Conservation (phyloP, 306 rosid species). For the Prunus campanulata region DNA sequence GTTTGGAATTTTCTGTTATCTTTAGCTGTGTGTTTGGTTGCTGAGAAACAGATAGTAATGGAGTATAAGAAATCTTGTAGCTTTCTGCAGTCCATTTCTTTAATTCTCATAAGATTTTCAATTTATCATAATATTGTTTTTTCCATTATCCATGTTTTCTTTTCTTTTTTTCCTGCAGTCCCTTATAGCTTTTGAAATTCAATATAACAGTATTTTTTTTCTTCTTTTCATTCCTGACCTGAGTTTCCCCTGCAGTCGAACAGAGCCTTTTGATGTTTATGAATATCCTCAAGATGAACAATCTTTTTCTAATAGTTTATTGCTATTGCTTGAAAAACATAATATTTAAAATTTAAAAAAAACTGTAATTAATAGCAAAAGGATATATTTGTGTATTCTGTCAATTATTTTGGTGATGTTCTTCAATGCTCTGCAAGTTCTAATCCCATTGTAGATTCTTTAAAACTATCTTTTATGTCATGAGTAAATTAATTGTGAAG, state of each 20-base stretch:
- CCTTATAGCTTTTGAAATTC: conserved; percentile 28
- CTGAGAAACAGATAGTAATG: conserved; percentile 1
- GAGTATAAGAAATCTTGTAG: background rate
- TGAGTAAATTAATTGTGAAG: conserved; percentile 13
- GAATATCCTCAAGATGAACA: background rate
- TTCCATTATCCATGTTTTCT: too few relatives aligned
- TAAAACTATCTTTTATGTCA: conserved; percentile 16
- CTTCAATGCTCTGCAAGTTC: conserved; percentile 33
- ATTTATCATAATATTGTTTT: background rate
- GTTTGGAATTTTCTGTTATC: conserved; percentile 7
- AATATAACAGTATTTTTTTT: conserved; percentile 28
- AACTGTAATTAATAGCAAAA: conserved; percentile 8
- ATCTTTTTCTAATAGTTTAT: background rate
- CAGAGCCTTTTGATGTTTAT: background rate
- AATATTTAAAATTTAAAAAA: background rate
- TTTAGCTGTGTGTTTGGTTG: conserved; percentile 10
- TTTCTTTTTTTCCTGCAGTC: background rate
- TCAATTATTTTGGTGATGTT: conserved; percentile 12
- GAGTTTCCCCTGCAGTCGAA: background rate
- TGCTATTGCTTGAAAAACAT: background rate
- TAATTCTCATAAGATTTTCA: background rate
- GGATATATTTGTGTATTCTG: conserved; percentile 1
- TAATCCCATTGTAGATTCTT: conserved; percentile 22
- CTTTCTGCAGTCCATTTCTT: conserved; percentile 6
- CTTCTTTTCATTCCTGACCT: background rate